Base-by-base conservation (phyloP, 176 grass and related monocot genomes). In the Calamus simplicifolius region DNA sequence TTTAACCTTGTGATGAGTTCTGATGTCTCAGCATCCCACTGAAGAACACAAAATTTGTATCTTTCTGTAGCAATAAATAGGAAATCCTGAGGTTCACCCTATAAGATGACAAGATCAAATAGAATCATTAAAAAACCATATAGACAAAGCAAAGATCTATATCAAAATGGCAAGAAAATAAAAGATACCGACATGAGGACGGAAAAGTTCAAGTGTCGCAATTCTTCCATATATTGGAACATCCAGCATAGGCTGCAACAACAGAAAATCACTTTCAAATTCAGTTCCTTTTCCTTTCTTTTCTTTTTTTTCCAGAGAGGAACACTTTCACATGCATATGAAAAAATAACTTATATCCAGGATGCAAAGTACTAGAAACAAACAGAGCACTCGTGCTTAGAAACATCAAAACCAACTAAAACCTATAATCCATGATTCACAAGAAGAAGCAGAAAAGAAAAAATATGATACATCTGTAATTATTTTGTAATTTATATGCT, bases 161-260 rank as follows among this genome's bases (percentile, higher is more conserved):
- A 35, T 35, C 30, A 17, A 31, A 13, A 56, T 51, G 3, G 21
- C 59, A 61, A 76, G 51, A 52, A 48, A 55, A 52, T 51, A n/a
- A 69, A 56, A 19, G 62, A 70, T 35, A 57, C 78, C 75, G 50
- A 97, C 92, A 80, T 97, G 84, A 72, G 92, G 84, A 14, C 87
- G 83, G 62, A 96, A 97, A 75, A 97, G 92, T 73, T 91, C 92
- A n/a, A 97, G 74, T 1, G 87, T 97, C 52, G 84, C 75, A 54
- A 97, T 90, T 64, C 92, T 85, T 63, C 92, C 92, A n/a, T 97
- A 97, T 66, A 97, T 90, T 50, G 92, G 92, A 56, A 91, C 92
- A 72, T 97, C 92, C 50, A 97, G 72, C 92, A 97, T 91, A 21
- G 84, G 87, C 92, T 97, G 83, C 25, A 59, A 61, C n/a, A 21